A percentile compares a stretch with the other conserved stretches of the same genome.
Evolutionary conservation across 768 basidiomycete species (phyloP).

Genomic region (Collybiopsis luxurians): DNA sequence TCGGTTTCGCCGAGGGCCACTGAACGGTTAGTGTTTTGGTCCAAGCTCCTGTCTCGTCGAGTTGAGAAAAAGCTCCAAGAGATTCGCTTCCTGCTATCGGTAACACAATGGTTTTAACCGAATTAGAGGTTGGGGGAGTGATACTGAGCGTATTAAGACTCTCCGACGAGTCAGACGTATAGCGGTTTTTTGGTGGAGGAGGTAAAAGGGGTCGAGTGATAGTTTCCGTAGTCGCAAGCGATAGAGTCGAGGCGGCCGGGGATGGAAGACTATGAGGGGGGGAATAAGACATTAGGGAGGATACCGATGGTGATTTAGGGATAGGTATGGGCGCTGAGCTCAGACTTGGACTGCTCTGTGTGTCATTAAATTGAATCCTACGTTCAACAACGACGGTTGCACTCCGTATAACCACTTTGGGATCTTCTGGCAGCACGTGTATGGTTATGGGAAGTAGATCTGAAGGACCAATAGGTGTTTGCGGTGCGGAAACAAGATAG

Average conservation of each 20-base stretch:
- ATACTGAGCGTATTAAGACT: conserved; percentile 23
- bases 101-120: conserved; percentile 43
- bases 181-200: conserved; percentile 29
- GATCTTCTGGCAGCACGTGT: conserved; percentile 57
- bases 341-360: conserved; percentile 19
- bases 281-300: conserved; percentile 22
- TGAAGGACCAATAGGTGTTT: conserved; percentile 62
- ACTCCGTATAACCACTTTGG: conserved; percentile 55
- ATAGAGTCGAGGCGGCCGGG: conserved; percentile 10
- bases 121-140: conserved; percentile 18
- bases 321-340: conserved; percentile 19
- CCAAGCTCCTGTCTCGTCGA: conserved; percentile 56
- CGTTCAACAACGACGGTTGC: conserved; percentile 69
- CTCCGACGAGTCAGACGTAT: conserved; percentile 26
- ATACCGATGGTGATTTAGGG: conserved; percentile 30
- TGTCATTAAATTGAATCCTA: conserved; percentile 59
- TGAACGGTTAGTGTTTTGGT: conserved; percentile 64
- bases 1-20: conserved; percentile 69
- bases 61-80: conserved; percentile 50
- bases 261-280: conserved; percentile 17
- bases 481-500: conserved; percentile 56
- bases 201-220: conserved; percentile 37
- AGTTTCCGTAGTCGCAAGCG: conserved; percentile 15
- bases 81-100: conserved; percentile 59
- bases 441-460: conserved; percentile 71